These are phyloP conservation scores for Astrothelium macrocarpum DNA, from an alignment of 495 filamentous ascomycete genomes.

Conservation along the genomic window DNA sequence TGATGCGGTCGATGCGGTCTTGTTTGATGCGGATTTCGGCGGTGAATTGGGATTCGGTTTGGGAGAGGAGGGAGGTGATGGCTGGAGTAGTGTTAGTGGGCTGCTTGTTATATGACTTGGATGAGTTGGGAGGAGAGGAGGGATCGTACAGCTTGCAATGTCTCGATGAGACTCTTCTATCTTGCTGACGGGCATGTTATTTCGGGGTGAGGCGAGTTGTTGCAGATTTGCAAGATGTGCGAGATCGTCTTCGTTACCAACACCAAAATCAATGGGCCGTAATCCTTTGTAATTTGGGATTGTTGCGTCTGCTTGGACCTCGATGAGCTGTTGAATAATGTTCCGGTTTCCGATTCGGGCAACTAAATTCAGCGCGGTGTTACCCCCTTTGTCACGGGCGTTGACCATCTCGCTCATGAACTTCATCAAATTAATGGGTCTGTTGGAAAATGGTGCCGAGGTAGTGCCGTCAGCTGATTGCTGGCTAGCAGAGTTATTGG, in stretches of 20 bases:
- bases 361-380: constrained; percentile 89
- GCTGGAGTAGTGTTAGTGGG: constrained; percentile 36
- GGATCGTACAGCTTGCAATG: constrained; percentile 44
- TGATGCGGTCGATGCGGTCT: constrained; percentile 64
- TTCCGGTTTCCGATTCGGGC: constrained; percentile 80
- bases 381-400: constrained; percentile 78
- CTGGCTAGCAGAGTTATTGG: constrained; percentile 15
- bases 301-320: constrained; percentile 81
- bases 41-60: constrained; percentile 64
- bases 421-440: constrained; percentile 69
- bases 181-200: constrained; percentile 21
- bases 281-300: constrained; percentile 84
- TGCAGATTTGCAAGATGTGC: constrained; percentile 2
- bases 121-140: constrained; percentile 10
- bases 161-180: constrained; percentile 27
- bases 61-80: constrained; percentile 60
- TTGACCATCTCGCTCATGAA: constrained; percentile 98
- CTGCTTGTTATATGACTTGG: constrained; percentile 10
- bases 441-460: constrained; percentile 25
- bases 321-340: constrained; percentile 84
- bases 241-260: constrained; percentile 54
- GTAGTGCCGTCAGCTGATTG: constrained; percentile 14
- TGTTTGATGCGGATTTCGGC: constrained; percentile 72
- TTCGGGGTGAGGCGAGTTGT: background rate
- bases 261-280: constrained; percentile 81